Evolutionary conservation across 2,329 filamentous ascomycete genomes (phyloP).

Genomic region (Alternaria brassicicola): DNA sequence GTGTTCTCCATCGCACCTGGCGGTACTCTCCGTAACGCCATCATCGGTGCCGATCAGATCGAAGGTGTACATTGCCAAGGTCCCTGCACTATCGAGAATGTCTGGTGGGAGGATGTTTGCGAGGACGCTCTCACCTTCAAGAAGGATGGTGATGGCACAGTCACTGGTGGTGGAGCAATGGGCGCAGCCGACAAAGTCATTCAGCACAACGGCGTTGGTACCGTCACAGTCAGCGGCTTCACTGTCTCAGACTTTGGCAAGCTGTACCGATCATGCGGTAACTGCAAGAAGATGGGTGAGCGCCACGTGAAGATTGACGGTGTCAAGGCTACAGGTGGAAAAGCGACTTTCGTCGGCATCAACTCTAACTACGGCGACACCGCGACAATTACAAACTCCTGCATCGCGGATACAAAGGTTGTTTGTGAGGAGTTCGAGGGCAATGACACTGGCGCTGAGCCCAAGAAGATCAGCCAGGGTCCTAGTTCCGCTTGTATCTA

Average conservation of each 20-base stretch:
- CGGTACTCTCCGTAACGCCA: conserved; percentile 60
- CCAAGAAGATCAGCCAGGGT: conserved; percentile 35
- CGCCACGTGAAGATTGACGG: conserved; percentile 55
- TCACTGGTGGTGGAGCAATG: conserved; percentile 51
- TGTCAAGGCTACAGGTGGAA: conserved; percentile 52
- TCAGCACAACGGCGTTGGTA: conserved; percentile 52
- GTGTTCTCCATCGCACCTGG: conserved; percentile 61
- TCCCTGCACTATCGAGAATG: conserved; percentile 40
- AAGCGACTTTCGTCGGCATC: conserved; percentile 54
- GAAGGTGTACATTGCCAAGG: conserved; percentile 42
- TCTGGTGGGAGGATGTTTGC: conserved; percentile 52
- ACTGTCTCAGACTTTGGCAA: conserved; percentile 47
- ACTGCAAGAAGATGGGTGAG: conserved; percentile 55
- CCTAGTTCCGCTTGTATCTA: conserved; percentile 23
- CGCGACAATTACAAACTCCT: conserved; percentile 51
- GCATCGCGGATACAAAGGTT: conserved; percentile 35
- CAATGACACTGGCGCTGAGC: conserved; percentile 36
- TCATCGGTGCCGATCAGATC: conserved; percentile 60
- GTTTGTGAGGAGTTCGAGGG: conserved; percentile 47
- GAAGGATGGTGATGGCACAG: conserved; percentile 45
- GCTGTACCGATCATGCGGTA: conserved; percentile 57
- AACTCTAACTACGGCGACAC: conserved; percentile 60
- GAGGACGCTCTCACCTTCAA: conserved; percentile 50
- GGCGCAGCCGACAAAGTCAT: conserved; percentile 51
- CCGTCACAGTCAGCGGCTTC: conserved; percentile 48